A percentile compares a stretch with the other conserved stretches of the same genome.
These are phyloP conservation scores for Thelonectria blattea DNA, from an alignment of 2,329 filamentous ascomycete species.

Conservation along the genomic window DNA sequence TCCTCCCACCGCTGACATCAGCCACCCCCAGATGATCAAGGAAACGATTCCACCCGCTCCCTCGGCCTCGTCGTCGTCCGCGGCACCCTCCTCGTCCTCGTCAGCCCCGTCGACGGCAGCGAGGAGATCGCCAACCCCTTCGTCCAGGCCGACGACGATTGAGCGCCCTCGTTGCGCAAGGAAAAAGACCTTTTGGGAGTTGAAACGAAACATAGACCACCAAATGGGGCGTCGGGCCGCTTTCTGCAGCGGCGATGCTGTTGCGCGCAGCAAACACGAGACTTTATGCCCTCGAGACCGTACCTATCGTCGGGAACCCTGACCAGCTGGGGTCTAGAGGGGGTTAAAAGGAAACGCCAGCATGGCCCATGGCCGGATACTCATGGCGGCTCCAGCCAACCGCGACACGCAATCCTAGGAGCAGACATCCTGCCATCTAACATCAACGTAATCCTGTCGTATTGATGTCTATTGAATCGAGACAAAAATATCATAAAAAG, in stretches of 20 bases:
- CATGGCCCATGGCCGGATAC: constrained; percentile 5
- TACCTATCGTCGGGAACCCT: constrained; percentile 17
- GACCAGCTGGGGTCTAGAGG: constrained; percentile 16
- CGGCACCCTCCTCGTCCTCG: constrained; percentile 89
- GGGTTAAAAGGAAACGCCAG: constrained; percentile 3
- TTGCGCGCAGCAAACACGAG: constrained; percentile 9
- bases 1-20: constrained; percentile 10
- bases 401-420: background rate
- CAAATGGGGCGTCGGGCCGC: background rate
- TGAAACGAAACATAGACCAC: constrained; percentile 5
- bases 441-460: constrained; percentile 20
- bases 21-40: constrained; percentile 77
- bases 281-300: background rate
- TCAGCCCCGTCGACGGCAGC: constrained; percentile 92
- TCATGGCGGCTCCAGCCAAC: constrained; percentile 6
- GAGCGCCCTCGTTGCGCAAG: constrained; percentile 29
- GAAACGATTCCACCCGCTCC: constrained; percentile 80
- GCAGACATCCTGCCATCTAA: constrained; percentile 17
- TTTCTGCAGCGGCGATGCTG: constrained; percentile 10
- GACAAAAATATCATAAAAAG: constrained; percentile 31
- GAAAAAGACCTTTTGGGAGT: background rate
- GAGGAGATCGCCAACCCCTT: constrained; percentile 97
- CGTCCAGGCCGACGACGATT: constrained; percentile 72
- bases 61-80: constrained; percentile 89
- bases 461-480: constrained; percentile 25